Evolutionary conservation across 768 basidiomycete genomes (phyloP).

Genomic region (Tubosaeta brunneosetosa): DNA sequence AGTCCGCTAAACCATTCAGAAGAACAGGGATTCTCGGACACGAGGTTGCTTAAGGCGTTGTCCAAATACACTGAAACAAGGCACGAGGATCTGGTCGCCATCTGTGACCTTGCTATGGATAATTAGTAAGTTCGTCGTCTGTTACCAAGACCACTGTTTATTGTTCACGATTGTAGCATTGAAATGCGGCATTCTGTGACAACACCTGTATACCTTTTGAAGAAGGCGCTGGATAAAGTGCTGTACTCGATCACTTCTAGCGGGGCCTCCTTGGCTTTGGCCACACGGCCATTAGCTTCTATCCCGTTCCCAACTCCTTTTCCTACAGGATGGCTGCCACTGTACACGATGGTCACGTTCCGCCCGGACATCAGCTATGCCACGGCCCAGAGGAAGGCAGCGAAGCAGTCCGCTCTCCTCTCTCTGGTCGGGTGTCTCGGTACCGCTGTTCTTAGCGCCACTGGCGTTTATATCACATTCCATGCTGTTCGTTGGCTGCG

Average conservation of each 20-base stretch:
- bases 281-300: slow-evolving; percentile 43
- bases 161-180: slow-evolving; percentile 47
- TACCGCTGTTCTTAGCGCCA: slow-evolving; percentile 39
- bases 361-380: slow-evolving; percentile 92
- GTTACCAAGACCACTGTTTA: slow-evolving; percentile 21
- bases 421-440: slow-evolving; percentile 46
- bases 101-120: slow-evolving; percentile 88
- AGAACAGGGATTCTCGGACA: slow-evolving; percentile 41
- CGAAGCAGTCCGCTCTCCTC: slow-evolving; percentile 64
- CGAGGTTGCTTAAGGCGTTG: slow-evolving; percentile 60
- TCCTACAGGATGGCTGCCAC: slow-evolving; percentile 80
- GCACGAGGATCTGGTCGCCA: slow-evolving; percentile 86
- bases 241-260: slow-evolving; percentile 59
- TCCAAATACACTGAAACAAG: slow-evolving; percentile 75
- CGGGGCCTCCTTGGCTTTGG: slow-evolving; percentile 42
- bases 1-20: slow-evolving; percentile 27
- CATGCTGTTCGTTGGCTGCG: slow-evolving; percentile 20
- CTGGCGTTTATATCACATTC: slow-evolving; percentile 35
- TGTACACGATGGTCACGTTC: slow-evolving; percentile 98
- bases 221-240: slow-evolving; percentile 74
- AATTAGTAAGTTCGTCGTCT: slow-evolving; percentile 76
- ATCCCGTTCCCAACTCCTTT: slow-evolving; percentile 55
- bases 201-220: slow-evolving; percentile 72
- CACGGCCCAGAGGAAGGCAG: slow-evolving; percentile 66
- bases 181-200: slow-evolving; percentile 95